These are phyloP conservation scores for Tremella mesenterica DNA, from an alignment of 768 basidiomycete species.

Conservation along the genomic window DNA sequence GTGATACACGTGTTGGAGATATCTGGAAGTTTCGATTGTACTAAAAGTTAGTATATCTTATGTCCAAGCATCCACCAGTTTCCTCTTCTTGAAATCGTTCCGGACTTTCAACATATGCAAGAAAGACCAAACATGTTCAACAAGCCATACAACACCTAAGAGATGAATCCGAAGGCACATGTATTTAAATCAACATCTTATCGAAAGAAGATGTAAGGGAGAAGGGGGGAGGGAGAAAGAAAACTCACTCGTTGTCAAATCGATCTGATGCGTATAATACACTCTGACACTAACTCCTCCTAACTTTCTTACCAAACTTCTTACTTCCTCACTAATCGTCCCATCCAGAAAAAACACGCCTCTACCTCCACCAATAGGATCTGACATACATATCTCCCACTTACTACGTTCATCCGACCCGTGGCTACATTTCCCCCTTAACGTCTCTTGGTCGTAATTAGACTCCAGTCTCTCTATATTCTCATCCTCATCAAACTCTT, in stretches of 20 bases:
- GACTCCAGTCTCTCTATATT: constrained; percentile 12
- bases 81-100: not conserved
- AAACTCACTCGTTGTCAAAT: too few relatives aligned
- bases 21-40: not conserved
- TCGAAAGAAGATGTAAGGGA: not conserved
- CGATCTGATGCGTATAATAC: too few relatives aligned
- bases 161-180: not conserved
- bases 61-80: not conserved
- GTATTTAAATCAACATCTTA: not conserved
- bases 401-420: too few relatives aligned
- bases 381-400: constrained; percentile 1
- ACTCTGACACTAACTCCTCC: too few relatives aligned
- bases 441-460: not conserved
- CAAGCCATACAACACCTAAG: not conserved
- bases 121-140: not conserved
- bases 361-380: constrained; percentile 9
- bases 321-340: not conserved
- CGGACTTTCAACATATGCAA: not conserved
- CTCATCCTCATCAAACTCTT: constrained; percentile 29
- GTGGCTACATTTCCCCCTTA: constrained; percentile 24
- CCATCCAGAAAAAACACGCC: constrained; percentile 11
- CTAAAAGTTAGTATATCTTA: not conserved
- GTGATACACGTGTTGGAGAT: constrained; percentile 6
- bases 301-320: too few relatives aligned
- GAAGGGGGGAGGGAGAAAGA: not conserved